Conservation (phyloP, 2,329 filamentous ascomycete species). For the Claviceps humidiphila region DNA sequence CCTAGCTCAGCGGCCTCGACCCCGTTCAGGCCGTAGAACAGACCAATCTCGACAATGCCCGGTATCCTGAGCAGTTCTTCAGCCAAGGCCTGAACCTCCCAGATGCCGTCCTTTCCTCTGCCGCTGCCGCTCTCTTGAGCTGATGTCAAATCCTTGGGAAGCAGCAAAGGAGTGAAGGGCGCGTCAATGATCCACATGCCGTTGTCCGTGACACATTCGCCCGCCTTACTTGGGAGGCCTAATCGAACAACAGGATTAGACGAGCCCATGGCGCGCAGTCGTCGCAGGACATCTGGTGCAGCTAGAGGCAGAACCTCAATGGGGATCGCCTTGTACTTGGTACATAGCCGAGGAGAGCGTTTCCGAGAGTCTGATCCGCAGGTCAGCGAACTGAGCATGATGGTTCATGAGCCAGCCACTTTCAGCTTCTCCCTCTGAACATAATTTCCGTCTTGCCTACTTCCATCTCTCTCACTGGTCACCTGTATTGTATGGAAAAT, state of each 20-base stretch:
- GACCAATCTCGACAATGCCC: constrained; percentile 81
- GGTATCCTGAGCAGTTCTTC: constrained; percentile 65
- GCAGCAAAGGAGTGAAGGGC: constrained; percentile 63
- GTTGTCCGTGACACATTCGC: constrained; percentile 52
- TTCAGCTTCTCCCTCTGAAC: constrained; percentile 1
- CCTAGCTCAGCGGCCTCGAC: constrained; percentile 41
- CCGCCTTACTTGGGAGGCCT: constrained; percentile 63
- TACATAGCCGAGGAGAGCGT: constrained; percentile 60
- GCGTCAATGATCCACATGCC: constrained; percentile 79
- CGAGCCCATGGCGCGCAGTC: constrained; percentile 62
- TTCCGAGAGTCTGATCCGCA: constrained; percentile 65
- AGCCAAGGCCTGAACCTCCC: constrained; percentile 69
- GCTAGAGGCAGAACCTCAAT: constrained; percentile 88
- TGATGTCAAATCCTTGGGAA: constrained; percentile 36
- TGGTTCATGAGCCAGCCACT: no score
- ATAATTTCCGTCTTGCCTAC: neutral
- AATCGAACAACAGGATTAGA: constrained; percentile 56
- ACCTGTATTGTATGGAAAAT: neutral
- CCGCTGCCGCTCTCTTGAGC: constrained; percentile 36
- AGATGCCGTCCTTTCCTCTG: constrained; percentile 37
- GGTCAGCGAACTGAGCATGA: no score
- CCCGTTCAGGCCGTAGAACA: constrained; percentile 77
- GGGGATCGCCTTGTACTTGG: constrained; percentile 72
- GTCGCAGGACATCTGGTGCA: constrained; percentile 60
- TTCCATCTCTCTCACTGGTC: no score